Evolutionary conservation across 768 basidiomycete genomes (phyloP), one percentile per base, ranked within the genome.

Genomic region (Phaeotremella skinneri): DNA sequence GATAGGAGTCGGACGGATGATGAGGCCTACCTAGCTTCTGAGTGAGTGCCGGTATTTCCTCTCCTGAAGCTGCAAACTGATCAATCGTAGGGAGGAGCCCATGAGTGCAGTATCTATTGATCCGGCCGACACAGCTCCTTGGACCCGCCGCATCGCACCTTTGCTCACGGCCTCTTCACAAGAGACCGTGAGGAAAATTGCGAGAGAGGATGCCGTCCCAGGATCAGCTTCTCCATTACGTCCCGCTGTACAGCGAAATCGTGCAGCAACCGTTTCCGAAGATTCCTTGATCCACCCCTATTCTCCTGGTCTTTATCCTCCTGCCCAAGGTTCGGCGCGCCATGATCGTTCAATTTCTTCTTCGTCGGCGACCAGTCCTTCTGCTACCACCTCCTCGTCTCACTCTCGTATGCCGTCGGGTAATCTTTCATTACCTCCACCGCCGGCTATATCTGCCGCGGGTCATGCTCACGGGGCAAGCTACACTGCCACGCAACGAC

Each of bases 321-420:
- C 49, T 23, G 48, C 21, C 11, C 39, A 53, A 20, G 17, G 41
- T 49, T 26, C 43, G 11, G 13, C 48, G 3, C 30, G 41, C 23
- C 64, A 69, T 48, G 47, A 49, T 31, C 66, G 63, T 6, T 29
- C 61, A 16, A 25, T 45, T 16, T 70, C 69, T 3, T 37, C 60
- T 4, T 63, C 61, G 7, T 71, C 69, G 3, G 45, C 50, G 48
- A 62, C 67, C 14, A 52, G 59, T 1, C 69, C 66, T 6, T 64
- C 70, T 21, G 61, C 67, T 31, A 62, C 69, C 3, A 56, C 56
- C 16, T 62, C 66, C 9, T 73, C 68, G 1, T 56, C 60, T 6
- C 84, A 83, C 67, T 79, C 76, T 39, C 80, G 83, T 29, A 81
- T 82, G 70, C 80, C 84, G 60, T 84, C 85, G 13, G 80, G 80